Base-by-base conservation (phyloP, 208 protist genomes). In the Acanthamoeba culbertsoni region DNA sequence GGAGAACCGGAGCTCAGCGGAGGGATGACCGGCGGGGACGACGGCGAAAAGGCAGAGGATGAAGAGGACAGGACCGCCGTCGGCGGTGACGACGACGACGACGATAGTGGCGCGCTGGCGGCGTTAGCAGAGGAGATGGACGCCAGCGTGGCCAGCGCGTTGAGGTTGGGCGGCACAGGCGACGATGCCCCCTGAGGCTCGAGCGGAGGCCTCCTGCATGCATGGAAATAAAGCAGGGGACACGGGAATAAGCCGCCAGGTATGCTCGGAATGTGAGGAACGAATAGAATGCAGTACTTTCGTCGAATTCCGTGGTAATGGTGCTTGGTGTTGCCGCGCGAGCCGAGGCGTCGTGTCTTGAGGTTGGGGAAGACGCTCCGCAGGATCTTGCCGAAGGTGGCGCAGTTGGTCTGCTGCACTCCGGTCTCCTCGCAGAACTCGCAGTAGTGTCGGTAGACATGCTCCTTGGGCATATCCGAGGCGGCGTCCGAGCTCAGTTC, bases 271-370 rank as follows among this genome's bases (percentile, higher is more conserved):
- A 48, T 12, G n/a, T 37, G 42, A 14, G n/a, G 12, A 33, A 45
- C 6, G n/a, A n/a, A 63, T 14, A 8, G 48, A 18, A 55, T 8
- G 48, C 37, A 57, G 82, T 71, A 26, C 42, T 23, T 40, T 26
- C 45, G 33, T 5, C 93, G 68, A 20, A 96, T 95, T 45, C 94
- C 94, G 73, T 94, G 93, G 93, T 96, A 96, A 84, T 96, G 94
- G 93, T 96, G 94, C 68, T 96, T 96, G 42, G 65, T 89, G 40
- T 94, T 46, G 71, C 94, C 94, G 53, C 94, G 75, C 43, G 91
- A 86, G 33, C 94, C 94, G 5, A 95, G 63, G n/a, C 94, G 91
- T 5, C 94, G 68, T 8, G 94, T 93, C 73, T 90, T 93, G 23
- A 95, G 46, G 63, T 77, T 40, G n/a, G 94, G 94, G 90, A 95